Percentiles rank a stretch among this genome's conserved stretches.
phyloP scores from a whole-genome alignment of 441 rosid genomes.

The Theobroma grandiflorum region DNA sequence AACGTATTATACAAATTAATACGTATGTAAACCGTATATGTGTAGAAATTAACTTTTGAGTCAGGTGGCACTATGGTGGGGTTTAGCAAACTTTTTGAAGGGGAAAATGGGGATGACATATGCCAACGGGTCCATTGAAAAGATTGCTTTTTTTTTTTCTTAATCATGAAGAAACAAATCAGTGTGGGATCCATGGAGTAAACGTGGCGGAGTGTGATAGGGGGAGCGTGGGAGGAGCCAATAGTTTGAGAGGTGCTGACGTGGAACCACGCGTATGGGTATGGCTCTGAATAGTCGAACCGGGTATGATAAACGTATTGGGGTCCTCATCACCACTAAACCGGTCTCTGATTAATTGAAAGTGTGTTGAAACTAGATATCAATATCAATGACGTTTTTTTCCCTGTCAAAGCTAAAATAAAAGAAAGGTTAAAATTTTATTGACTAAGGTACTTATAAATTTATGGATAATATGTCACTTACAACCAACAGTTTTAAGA shows the following conservation, averaged over 20 bases:
- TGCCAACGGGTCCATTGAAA: constrained; percentile 33
- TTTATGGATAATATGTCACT: background rate
- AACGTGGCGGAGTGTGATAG: constrained; percentile 12
- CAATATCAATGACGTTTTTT: constrained; percentile 5
- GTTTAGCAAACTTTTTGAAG: constrained; percentile 22
- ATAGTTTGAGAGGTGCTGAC: constrained; percentile 24
- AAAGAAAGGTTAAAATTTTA: background rate
- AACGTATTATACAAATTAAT: background rate
- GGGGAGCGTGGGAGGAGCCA: constrained; percentile 32
- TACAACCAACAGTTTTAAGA: background rate
- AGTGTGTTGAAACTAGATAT: constrained; percentile 6
- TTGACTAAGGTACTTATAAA: background rate
- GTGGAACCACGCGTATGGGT: constrained; percentile 34
- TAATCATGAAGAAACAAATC: constrained; percentile 64
- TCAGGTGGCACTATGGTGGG: constrained; percentile 58
- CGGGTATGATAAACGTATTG: background rate
- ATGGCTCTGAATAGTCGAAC: constrained; percentile 18
- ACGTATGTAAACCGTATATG: constrained; percentile 20
- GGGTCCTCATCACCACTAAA: background rate
- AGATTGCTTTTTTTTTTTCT: constrained; percentile 40
- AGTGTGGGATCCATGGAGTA: constrained; percentile 22
- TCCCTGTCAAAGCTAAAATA: no score
- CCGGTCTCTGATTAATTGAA: constrained; percentile 7
- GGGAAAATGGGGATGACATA: constrained; percentile 29
- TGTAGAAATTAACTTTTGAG: constrained; percentile 48